A percentile compares a stretch with the other conserved stretches of the same genome.
Evolutionary conservation across 2,329 filamentous ascomycete genomes (phyloP).

Genomic region (Cladosporium sp.): DNA sequence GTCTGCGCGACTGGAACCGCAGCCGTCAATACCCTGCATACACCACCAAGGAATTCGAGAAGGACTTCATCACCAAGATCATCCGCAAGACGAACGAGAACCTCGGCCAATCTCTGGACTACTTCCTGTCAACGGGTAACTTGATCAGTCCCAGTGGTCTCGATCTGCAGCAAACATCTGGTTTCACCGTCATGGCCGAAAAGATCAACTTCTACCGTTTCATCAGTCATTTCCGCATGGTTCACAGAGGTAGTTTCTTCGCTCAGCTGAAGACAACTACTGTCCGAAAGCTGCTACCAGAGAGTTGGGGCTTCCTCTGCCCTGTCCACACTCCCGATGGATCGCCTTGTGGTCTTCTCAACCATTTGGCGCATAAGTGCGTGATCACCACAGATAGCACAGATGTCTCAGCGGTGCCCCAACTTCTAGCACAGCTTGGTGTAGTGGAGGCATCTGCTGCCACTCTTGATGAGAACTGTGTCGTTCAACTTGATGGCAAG

Average conservation of each 20-base stretch:
- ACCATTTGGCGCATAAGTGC: slow-evolving; percentile 95
- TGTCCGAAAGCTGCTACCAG: slow-evolving; percentile 89
- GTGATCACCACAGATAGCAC: slow-evolving; percentile 76
- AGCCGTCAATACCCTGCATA: slow-evolving; percentile 61
- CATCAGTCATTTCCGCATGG: slow-evolving; percentile 98
- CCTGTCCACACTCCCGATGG: slow-evolving; percentile 98
- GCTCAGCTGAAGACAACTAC: slow-evolving; percentile 96
- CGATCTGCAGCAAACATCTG: slow-evolving; percentile 90
- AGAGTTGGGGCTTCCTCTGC: slow-evolving; percentile 97
- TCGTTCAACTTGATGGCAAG: slow-evolving; percentile 85
- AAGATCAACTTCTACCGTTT: slow-evolving; percentile 99
- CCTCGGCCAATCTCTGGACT: slow-evolving; percentile 82
- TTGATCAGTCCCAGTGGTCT: slow-evolving; percentile 86
- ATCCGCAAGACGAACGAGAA: slow-evolving; percentile 85
- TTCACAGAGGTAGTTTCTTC: slow-evolving; percentile 98
- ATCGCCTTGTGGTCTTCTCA: slow-evolving; percentile 88
- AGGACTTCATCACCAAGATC: slow-evolving; percentile 77
- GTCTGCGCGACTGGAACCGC: slow-evolving; percentile 55
- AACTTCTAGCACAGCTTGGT: slow-evolving; percentile 76
- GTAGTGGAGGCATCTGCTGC: slow-evolving; percentile 75
- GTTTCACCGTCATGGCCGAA: slow-evolving; percentile 94
- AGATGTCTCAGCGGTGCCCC: slow-evolving; percentile 74
- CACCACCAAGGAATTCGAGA: slow-evolving; percentile 72
- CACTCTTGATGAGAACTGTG: slow-evolving; percentile 78
- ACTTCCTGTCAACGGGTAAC: slow-evolving; percentile 96